phyloP scores from a whole-genome alignment of 257 asterid species.

The Gentiana macrophylla region DNA sequence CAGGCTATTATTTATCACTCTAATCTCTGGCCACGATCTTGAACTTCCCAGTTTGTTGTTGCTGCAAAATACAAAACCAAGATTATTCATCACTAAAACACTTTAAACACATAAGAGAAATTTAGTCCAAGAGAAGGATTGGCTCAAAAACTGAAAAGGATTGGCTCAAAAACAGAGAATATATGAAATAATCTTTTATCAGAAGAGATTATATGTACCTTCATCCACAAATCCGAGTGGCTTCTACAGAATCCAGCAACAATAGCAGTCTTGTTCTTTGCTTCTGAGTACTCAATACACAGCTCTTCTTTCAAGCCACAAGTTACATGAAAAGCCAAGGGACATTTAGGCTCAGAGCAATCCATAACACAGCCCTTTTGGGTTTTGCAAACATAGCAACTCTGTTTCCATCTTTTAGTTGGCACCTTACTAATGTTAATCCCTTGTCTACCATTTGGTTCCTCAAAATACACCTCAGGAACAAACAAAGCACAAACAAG shows the following conservation, averaged over 20 bases:
- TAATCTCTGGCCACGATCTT: slow-evolving; percentile 81
- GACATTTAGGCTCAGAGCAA: slow-evolving; percentile 73
- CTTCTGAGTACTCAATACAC: slow-evolving; percentile 52
- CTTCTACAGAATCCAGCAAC: slow-evolving; percentile 67
- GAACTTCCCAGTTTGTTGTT: slow-evolving; percentile 77
- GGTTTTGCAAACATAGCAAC: slow-evolving; percentile 46
- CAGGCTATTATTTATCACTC: slow-evolving; percentile 13
- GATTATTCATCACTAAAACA: neutral
- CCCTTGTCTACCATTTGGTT: slow-evolving; percentile 52
- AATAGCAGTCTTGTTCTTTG: slow-evolving; percentile 46
- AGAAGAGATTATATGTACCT: slow-evolving; percentile 25
- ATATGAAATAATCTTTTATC: no score
- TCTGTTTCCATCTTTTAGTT: slow-evolving; percentile 46
- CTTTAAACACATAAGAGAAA: neutral
- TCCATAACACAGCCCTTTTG: slow-evolving; percentile 61
- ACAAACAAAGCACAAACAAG: slow-evolving; percentile 60
- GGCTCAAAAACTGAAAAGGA: neutral
- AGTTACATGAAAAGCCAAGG: slow-evolving; percentile 55
- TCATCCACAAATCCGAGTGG: slow-evolving; percentile 74
- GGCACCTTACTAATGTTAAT: slow-evolving; percentile 48
- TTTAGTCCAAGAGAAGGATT: neutral
- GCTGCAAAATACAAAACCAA: slow-evolving; percentile 33
- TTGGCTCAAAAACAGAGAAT: no score
- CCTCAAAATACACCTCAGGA: slow-evolving; percentile 75
- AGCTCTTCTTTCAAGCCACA: slow-evolving; percentile 66